Base-by-base conservation (phyloP, 2,329 filamentous ascomycete genomes). In the Daldinia sp. region DNA sequence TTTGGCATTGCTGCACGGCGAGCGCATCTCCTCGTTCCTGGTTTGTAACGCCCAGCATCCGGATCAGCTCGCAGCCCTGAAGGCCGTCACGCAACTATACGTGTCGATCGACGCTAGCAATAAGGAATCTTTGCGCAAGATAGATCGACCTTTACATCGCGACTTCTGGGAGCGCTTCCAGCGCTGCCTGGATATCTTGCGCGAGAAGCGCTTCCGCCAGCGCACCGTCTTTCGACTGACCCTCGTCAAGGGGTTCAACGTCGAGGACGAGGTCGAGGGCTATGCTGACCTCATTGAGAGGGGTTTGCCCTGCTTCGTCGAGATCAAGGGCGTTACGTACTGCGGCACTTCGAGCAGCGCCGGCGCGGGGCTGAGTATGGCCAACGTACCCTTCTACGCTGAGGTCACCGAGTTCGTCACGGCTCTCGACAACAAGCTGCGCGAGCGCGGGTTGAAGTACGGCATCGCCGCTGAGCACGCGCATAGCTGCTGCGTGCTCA, bases 121-220 rank as follows among this genome's bases (percentile, higher is more conserved):
- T 83, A 90, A 90, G 69, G 94, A 97, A 68, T 93, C 90, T 15
- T 86, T 98, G 35, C 90, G 93, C 58, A 92, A 91, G 77, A 97
- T 99, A 75, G 95, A 98, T 79, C 86, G 95, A 0, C 96, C 95
- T 0, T 87, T 99, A 3, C 94, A 98, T 81, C 89, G 96, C 57
- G 95, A 98, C 81, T 99, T 97, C 81, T 98, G 95, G 96, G 94
- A 98, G 81, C 90, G 96, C 4, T 98, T 98, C 86, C 90, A 93
- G 77, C 87, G 91, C 35, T 98, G 96, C 77, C 87, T 98, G 37
- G 93, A 97, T 67, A 97, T 99, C 69, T 83, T 98, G 23, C 89
- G 92, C 15, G 91, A 92, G 79, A 92, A 93, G 80, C 89, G 95
- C 44, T 91, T 93, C 83, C 87, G 90, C 61, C 95, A 98, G 78